A percentile compares a stretch with the other conserved stretches of the same genome.
These are phyloP conservation scores for Fraxinus albicans DNA, from an alignment of 305 asterid genomes.

Conservation along the genomic window DNA sequence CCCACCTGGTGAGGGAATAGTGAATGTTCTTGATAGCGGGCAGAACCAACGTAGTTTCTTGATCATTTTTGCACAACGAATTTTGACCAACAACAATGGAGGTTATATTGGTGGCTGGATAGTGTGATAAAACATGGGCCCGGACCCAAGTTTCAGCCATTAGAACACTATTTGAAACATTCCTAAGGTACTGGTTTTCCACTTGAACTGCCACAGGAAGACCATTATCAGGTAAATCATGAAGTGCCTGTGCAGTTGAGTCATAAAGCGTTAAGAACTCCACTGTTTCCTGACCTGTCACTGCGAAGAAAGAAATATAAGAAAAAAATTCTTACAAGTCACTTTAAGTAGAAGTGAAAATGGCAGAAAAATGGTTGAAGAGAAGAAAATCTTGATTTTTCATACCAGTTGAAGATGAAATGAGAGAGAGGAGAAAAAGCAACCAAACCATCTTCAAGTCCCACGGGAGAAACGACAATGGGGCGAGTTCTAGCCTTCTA, in stretches of 20 bases:
- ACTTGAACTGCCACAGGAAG: conserved; percentile 43
- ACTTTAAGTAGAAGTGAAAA: background rate
- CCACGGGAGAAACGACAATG: conserved; percentile 1
- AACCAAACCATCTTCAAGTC: conserved; percentile 20
- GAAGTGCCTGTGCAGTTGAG: conserved; percentile 26
- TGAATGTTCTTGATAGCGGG: conserved; percentile 69
- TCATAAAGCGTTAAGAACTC: conserved; percentile 29
- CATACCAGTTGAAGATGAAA: conserved; percentile 31
- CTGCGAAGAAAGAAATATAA: conserved; percentile 28
- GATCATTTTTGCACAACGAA: conserved; percentile 39
- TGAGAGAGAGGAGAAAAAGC: conserved; percentile 20
- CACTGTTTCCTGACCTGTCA: conserved; percentile 38
- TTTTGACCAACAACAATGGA: conserved; percentile 56
- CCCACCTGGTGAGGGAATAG: conserved; percentile 91
- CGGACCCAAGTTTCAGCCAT: conserved; percentile 77
- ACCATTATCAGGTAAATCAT: conserved; percentile 19
- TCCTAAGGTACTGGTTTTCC: conserved; percentile 39
- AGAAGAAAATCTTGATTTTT: background rate
- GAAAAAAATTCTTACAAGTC: background rate
- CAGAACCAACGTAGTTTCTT: conserved; percentile 32
- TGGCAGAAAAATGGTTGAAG: background rate
- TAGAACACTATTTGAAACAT: conserved; percentile 62
- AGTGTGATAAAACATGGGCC: conserved; percentile 52
- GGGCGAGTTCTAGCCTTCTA: background rate
- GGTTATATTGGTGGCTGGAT: conserved; percentile 62